Base-by-base conservation (phyloP, 257 asterid genomes). In the Echites panduratus region DNA sequence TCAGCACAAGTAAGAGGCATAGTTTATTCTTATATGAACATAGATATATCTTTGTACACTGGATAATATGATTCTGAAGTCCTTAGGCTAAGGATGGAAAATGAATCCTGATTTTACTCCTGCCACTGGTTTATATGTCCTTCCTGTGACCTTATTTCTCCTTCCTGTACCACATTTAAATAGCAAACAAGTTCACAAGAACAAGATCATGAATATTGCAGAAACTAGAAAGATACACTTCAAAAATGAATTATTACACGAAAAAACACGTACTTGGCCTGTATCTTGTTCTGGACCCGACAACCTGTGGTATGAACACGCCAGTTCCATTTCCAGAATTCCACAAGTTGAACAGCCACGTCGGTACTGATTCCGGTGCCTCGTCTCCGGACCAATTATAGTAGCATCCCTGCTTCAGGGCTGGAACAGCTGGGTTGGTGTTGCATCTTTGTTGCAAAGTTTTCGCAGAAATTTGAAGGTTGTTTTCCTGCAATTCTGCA, bases 251-350 rank as follows among this genome's bases (percentile, higher is more conserved):
- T 19, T 6, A 50, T 0, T 38, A n/a, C n/a, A n/a, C n/a, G n/a
- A 16, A 29, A 47, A 49, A 24, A 17, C 7, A 81, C 89, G 11
- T 85, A 91, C 96, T 83, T 73, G 91, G 72, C 77, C 73, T 84
- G 67, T 73, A 66, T 75, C 81, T 87, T 67, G 79, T 82, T 71
- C 79, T 81, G 12, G 87, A 19, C 27, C 78, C 90, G 38, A 72
- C 54, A 48, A 79, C 76, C 69, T 86, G 97, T 58, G 98, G 98
- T 59, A 90, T 90, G 85, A 90, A 90, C 64, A 93, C 98, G 0
- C 98, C 97, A 0, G 98, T 90, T 9, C 96, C 97, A 66, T 77
- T 89, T 0, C 91, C 95, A 9, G 82, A 68, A 66, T 82, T 84
- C 97, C 97, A 88, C 82, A 84, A 54, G 68, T 84, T 85, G 69